These are phyloP conservation scores for Scenedesmus sp. DNA, from an alignment of 163 green algal species.

Conservation along the genomic window DNA sequence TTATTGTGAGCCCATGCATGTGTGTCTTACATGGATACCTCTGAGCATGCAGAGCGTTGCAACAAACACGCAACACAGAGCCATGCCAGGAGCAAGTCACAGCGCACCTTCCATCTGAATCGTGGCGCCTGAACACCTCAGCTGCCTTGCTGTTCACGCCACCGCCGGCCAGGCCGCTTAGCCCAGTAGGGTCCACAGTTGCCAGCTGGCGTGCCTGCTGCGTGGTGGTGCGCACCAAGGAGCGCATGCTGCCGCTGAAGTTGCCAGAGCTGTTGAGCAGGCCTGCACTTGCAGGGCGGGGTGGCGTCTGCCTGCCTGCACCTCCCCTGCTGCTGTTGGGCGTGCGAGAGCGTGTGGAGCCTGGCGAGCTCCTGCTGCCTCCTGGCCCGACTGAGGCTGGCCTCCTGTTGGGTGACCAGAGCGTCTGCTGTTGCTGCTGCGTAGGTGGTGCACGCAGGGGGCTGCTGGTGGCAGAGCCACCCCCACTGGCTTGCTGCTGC, in stretches of 20 bases:
- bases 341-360: not conserved
- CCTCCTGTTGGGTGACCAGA: constrained; percentile 8
- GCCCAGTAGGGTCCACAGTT: not conserved
- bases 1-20: not conserved
- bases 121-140: constrained; percentile 73
- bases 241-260: not conserved
- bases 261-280: not conserved
- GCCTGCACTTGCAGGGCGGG: constrained; percentile 14
- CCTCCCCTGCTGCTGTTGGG: not conserved
- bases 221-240: constrained; percentile 33
- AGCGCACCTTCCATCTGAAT: constrained; percentile 49
- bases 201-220: constrained; percentile 30
- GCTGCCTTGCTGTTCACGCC: constrained; percentile 67
- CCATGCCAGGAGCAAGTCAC: not conserved
- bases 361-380: constrained; percentile 1
- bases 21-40: not conserved
- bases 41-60: not conserved
- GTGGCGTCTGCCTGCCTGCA: not conserved
- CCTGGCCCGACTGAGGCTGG: not conserved
- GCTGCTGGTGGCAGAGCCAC: not conserved
- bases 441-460: not conserved
- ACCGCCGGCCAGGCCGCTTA: constrained; percentile 59
- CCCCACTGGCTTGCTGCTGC: constrained; percentile 12
- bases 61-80: not conserved
- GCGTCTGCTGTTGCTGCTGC: constrained; percentile 44